Evolutionary conservation across 2,329 filamentous ascomycete genomes (phyloP), one percentile per base, ranked within the genome.

Genomic region (Dendrostoma leiphaemia): DNA sequence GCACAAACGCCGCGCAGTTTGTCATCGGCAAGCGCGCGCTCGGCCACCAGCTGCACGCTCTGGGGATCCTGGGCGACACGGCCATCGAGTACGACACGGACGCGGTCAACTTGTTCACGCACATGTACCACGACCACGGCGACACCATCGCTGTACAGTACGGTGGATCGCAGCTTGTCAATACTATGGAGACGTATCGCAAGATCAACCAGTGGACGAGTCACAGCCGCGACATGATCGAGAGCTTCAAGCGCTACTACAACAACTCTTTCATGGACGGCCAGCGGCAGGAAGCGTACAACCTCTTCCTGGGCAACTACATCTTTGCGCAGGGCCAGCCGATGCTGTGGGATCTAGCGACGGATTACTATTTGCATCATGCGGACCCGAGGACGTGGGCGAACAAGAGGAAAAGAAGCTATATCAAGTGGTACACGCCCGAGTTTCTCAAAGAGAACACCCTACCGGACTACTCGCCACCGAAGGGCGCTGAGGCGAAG

Each of bases 141-240:
- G 94, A 99, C 69, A 97, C 92, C 4, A 97, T 99, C 64, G 94
- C 94, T 1, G 89, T 97, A 51, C 94, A 99, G 68, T 99, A 99
- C 63, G 94, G 94, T 53, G 94, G 94, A 9, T 97, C 92, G 2
- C 94, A 99, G 70, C 81, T 99, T 1, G 94, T 99, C 63, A 99
- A 99, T 68, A 99, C 94, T 0, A 97, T 99, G 92, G 92, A 96
- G 61, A 99, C 94, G 4, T 99, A 99, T 69, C 89, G 94, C 54
- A 97, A 97, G 72, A 96, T 97, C 69, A 97, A 97, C 62, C 93
- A 97, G 69, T 99, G 94, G 94, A 96, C 91, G 23, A 96, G 91
- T 63, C 91, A 96, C 69, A 97, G 93, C 2, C 83, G 94, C 61
- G 94, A 99, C 69, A 97, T 99, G 93, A 92, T 99, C 21, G 94